Percentiles rank a stretch among this genome's conserved stretches.
Evolutionary conservation across 352 stramenopile genomes (phyloP).

Genomic region (Paralagenidium karlingii): DNA sequence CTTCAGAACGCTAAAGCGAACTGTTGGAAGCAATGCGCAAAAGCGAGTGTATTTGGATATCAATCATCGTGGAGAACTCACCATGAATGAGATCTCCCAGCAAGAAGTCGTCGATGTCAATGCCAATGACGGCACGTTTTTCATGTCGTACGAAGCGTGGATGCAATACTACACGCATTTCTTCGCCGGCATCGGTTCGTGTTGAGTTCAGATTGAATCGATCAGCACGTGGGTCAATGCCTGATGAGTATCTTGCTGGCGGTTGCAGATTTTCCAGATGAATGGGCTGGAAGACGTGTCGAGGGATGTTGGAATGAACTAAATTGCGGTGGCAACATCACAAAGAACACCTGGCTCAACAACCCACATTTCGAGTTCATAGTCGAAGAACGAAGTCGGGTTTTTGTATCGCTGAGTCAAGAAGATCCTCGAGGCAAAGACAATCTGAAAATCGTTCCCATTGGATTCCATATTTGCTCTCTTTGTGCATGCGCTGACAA

Average conservation of each 20-base stretch:
- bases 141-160: constrained; percentile 86
- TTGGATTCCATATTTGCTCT: constrained; percentile 75
- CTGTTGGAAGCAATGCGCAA: constrained; percentile 44
- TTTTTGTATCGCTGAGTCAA: constrained; percentile 72
- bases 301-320: constrained; percentile 66
- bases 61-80: constrained; percentile 30
- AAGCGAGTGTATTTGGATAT: constrained; percentile 52
- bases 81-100: constrained; percentile 44
- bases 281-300: constrained; percentile 65
- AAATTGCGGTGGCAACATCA: constrained; percentile 68
- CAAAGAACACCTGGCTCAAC: constrained; percentile 78
- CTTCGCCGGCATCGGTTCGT: constrained; percentile 79
- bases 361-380: constrained; percentile 76
- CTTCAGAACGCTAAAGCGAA: constrained; percentile 59
- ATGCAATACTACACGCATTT: constrained; percentile 84
- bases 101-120: constrained; percentile 76
- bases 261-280: constrained; percentile 72
- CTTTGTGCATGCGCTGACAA: constrained; percentile 15
- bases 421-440: constrained; percentile 64
- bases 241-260: background rate
- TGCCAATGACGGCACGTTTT: constrained; percentile 84
- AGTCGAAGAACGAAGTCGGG: constrained; percentile 36
- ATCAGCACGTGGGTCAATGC: background rate
- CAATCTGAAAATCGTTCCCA: constrained; percentile 60
- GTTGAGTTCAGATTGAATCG: constrained; percentile 1